phyloP scores from a whole-genome alignment of 2,329 filamentous ascomycete genomes.

The Zymoseptoria passerinii region DNA sequence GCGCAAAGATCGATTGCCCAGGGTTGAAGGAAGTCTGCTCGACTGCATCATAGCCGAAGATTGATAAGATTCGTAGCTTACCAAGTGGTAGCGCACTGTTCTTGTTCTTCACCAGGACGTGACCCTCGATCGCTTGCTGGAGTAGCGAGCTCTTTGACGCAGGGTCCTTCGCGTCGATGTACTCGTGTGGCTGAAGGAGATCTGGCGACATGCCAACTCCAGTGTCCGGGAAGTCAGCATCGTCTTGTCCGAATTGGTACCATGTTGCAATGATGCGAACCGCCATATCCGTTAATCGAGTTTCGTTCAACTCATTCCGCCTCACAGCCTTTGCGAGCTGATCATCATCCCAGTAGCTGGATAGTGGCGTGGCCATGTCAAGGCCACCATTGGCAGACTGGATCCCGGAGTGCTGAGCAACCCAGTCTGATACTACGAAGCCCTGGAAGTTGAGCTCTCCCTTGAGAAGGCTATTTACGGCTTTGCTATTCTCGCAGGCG shows the following conservation, averaged over 20 bases:
- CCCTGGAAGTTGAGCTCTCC: conserved; percentile 68
- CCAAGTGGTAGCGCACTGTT: conserved; percentile 49
- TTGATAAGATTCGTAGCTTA: conserved; percentile 43
- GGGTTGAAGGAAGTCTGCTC: conserved; percentile 25
- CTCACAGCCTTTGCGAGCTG: conserved; percentile 49
- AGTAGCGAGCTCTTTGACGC: conserved; percentile 43
- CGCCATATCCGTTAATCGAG: conserved; percentile 55
- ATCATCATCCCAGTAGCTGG: conserved; percentile 26
- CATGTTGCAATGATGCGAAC: conserved; percentile 45
- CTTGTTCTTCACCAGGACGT: conserved; percentile 56
- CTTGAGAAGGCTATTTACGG: conserved; percentile 62
- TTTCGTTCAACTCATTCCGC: conserved; percentile 51
- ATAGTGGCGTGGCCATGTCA: conserved; percentile 60
- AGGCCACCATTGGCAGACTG: conserved; percentile 54
- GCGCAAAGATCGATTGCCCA: conserved; percentile 14
- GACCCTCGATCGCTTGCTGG: conserved; percentile 53
- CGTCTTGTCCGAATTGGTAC: conserved; percentile 47
- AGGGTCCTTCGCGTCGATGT: conserved; percentile 49
- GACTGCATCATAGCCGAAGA: conserved; percentile 54
- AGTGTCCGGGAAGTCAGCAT: conserved; percentile 31
- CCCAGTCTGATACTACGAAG: conserved; percentile 63
- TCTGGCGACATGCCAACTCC: conserved; percentile 47
- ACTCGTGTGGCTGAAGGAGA: conserved; percentile 42
- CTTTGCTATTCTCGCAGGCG: conserved; percentile 61
- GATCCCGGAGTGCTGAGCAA: conserved; percentile 53